Conservation (phyloP, 2,329 filamentous ascomycete species). For the Stemphylium lycopersici region DNA sequence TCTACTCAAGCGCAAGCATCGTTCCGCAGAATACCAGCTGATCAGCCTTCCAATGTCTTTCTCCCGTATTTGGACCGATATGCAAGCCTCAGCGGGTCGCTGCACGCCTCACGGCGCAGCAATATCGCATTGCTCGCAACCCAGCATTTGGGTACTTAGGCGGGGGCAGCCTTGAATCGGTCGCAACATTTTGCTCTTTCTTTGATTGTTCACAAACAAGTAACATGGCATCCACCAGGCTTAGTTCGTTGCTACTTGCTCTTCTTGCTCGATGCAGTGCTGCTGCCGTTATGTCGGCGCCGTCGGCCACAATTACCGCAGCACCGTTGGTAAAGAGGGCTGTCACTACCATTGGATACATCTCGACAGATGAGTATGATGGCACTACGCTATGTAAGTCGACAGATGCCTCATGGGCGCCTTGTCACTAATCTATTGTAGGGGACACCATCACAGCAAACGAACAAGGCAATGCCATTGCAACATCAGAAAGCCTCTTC, state of each 20-base stretch:
- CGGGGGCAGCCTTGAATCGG: conserved; percentile 1
- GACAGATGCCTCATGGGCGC: too few species aligned
- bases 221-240: conserved; percentile 6
- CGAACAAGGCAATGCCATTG: conserved; percentile 10
- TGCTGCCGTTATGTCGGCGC: conserved; percentile 12
- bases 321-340: conserved; percentile 11
- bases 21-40: neutral
- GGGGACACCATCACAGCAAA: conserved; percentile 19
- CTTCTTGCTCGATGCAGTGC: conserved; percentile 1
- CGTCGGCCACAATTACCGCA: conserved; percentile 12
- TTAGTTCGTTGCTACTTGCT: conserved; percentile 6
- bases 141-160: conserved; percentile 4
- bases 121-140: neutral
- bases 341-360: conserved; percentile 18
- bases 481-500: conserved; percentile 14
- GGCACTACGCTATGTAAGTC: conserved; percentile 20
- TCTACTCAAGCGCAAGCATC: neutral
- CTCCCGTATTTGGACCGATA: conserved; percentile 3
- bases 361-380: conserved; percentile 7
- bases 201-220: neutral
- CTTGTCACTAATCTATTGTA: conserved; percentile 3
- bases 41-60: conserved; percentile 6
- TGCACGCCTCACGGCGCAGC: conserved; percentile 6
- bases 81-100: conserved; percentile 14
- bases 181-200: neutral